Evolutionary conservation across 768 basidiomycete genomes (phyloP), one percentile per base, ranked within the genome.

Genomic region (Glaciozyma martinii): DNA sequence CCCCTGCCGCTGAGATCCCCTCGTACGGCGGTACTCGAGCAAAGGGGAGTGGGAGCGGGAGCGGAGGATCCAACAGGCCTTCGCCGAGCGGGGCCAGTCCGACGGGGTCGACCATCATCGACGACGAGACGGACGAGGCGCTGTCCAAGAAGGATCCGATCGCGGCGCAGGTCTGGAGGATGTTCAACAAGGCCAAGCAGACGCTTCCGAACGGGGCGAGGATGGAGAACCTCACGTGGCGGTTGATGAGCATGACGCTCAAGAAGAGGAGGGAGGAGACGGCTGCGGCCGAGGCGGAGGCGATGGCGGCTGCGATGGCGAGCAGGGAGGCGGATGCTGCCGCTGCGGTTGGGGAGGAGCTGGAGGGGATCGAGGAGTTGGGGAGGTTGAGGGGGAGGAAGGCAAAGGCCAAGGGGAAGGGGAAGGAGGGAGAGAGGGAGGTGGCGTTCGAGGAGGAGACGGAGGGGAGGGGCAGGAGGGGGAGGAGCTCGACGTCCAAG

Each of bases 141-240:
- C 56, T 70, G 7, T 53, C 47, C 12, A 59, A 61, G 74, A 87
- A 91, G 59, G 93, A 95, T 75, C 93, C 92, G 10, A 80, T 95
- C 27, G 91, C 91, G 1, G 88, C 93, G 1, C 91, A 97, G 78
- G 88, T 98, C 37, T 98, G 94, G 94, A 90, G 86, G 79, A 88
- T 97, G 83, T 98, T 89, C 74, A 85, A 90, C 43, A 85, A 88
- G 66, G 88, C 87, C 54, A 92, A 91, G 78, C 88, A 87, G n/a
- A 83, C 81, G 40, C 78, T 94, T 62, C 91, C 93, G 37, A 90
- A 94, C 74, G 90, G 88, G 0, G 89, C 92, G 77, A 80, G 93
- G 74, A 92, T 99, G 90, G 95, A 98, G 79, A 98, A 97, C 75
- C 76, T 98, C 61, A 95, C 93, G 1, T 97, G 94, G 94, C 80